A percentile compares a stretch with the other conserved stretches of the same genome.
phyloP scores from a whole-genome alignment of 441 rosid species.

The Sinapis alba region DNA sequence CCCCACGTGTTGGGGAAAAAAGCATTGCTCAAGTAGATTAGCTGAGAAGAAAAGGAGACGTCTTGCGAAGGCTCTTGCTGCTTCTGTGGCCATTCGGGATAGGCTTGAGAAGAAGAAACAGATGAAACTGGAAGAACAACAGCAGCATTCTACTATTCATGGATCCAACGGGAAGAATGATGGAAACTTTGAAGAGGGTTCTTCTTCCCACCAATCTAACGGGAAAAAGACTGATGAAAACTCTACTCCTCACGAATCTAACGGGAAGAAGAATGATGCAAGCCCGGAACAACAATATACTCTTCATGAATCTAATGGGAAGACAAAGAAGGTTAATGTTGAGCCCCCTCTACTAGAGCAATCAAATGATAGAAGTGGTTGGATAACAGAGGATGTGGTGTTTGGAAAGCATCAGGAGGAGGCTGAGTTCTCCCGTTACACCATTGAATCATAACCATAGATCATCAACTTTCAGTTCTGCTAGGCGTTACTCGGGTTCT shows the following conservation, averaged over 20 bases:
- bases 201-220: neutral
- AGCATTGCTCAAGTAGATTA: constrained; percentile 43
- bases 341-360: too few species aligned
- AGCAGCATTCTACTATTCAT: neutral
- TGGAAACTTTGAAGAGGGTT: neutral
- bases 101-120: constrained; percentile 92
- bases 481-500: too few species aligned
- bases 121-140: constrained; percentile 68
- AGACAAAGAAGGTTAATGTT: neutral
- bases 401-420: neutral
- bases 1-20: neutral
- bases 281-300: too few species aligned
- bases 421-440: neutral
- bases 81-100: constrained; percentile 90
- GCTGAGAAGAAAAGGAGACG: constrained; percentile 97
- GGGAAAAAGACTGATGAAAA: neutral
- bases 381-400: neutral
- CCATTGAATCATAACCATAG: neutral
- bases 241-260: neutral
- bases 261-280: too few species aligned
- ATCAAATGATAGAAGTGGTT: neutral
- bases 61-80: constrained; percentile 95
- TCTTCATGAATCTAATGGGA: neutral
- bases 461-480: neutral
- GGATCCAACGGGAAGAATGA: neutral